Evolutionary conservation across 441 rosid species (phyloP), one percentile per base, ranked within the genome.

Genomic region (Gossypium schwendimanii): DNA sequence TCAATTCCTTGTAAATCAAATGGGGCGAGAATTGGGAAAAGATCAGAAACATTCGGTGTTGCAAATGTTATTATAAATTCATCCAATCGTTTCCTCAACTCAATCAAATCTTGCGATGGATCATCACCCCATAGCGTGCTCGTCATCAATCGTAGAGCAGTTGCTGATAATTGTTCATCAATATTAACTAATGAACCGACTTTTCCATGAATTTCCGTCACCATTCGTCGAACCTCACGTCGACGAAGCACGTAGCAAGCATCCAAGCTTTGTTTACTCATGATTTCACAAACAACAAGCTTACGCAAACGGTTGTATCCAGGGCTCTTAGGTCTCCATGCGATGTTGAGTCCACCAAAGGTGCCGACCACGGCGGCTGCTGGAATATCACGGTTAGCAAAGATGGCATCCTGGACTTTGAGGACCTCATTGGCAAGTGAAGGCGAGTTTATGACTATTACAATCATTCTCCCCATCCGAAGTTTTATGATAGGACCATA

Each of bases 1-100:
- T 14, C n/a, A 11, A 78, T 9, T 2, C 81, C 78, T 70, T 74
- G 78, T 11, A 70, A 63, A 52, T 78, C 78, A 3, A 78, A 78
- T 2, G 52, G 50, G 0, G 64, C 45, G 14, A 74, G 59, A 1
- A 28, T 28, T 18, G 75, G 81, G 5, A 78, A 70, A 12, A 78
- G 0, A 70, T 74, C 75, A 12, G 78, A 78, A 11, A 78, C 36
- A 10, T 74, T 59, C 3, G 60, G 59, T 4, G 63, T 31, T 17
- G 58, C 69, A 3, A 58, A 0, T 57, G 65, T 8, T 2, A 52
- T 33, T 1, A 78, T 21, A n/a, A 78, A 21, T 20, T 63, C 69
- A 0, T 0, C 57, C 3, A 63, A 26, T 3, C 67, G 17, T n/a
- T 57, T 18, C 72, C 59, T 57, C 24, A 63, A 23, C 65, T 78